A percentile compares a stretch with the other conserved stretches of the same genome.
Evolutionary conservation across 164 flowering plant genomes (phyloP).

Genomic region (Houttuynia cordata): DNA sequence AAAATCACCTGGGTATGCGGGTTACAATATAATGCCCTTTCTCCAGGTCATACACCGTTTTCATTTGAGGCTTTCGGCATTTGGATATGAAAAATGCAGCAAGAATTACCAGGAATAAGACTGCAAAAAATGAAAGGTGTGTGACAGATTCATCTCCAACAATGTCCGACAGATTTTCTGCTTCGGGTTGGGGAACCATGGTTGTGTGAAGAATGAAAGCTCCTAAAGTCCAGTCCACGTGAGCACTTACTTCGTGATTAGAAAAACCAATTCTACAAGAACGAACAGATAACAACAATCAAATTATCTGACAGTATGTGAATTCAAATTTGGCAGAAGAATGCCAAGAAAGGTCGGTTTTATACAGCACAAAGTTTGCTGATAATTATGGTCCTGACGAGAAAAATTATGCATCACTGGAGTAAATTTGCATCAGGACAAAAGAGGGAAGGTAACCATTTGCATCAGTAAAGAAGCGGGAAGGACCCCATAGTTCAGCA

Average conservation of each 20-base stretch:
- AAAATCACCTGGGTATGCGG: conserved; percentile 1
- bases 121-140: conserved; percentile 26
- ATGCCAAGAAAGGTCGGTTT: no score
- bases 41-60: conserved; percentile 43
- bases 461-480: no score
- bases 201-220: conserved; percentile 33
- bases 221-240: conserved; percentile 44
- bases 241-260: conserved; percentile 13
- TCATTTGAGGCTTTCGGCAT: conserved; percentile 37
- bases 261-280: conserved; percentile 16
- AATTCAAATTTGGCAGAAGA: neutral
- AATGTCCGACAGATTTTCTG: conserved; percentile 14
- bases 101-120: conserved; percentile 24
- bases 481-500: no score
- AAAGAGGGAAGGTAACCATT: no score
- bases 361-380: no score
- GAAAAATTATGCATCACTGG: no score
- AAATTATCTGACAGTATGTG: neutral
- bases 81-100: conserved; percentile 25
- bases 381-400: no score
- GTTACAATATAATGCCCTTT: conserved; percentile 30
- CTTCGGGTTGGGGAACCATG: conserved; percentile 19
- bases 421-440: no score
- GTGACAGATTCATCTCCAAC: conserved; percentile 15
- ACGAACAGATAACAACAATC: neutral